Base-by-base conservation (phyloP, 2,329 filamentous ascomycete genomes). In the Coniochaeta sp. region DNA sequence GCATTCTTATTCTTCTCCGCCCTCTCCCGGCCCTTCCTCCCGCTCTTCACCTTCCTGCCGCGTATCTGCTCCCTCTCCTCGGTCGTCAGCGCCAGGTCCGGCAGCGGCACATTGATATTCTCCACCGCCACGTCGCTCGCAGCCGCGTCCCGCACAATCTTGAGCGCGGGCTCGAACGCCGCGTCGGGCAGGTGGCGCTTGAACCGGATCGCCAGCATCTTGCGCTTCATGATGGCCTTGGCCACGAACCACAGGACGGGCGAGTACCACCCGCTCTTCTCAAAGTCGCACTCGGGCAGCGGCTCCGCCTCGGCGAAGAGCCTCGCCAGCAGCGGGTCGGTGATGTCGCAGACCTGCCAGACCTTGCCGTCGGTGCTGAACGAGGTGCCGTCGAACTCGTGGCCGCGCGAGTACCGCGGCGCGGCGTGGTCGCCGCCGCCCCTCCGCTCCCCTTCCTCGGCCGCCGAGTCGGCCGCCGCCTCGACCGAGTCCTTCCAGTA, bases 281-380 rank as follows among this genome's bases (percentile, higher is more conserved):
- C 70, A 6, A 78, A 72, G 64, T 89, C 86, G 72, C 85, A 89
- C 11, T 77, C 75, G 0, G 76, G 69, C 5, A 86, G 81, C 24
- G 89, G 74, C 6, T 85, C 79, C 0, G 86, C 79, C 0, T 84
- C 82, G 22, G 86, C 81, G 43, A 96, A 79, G 3, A 97, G 76
- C 12, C 78, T 73, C 0, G 78, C 76, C 1, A 98, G 78, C 1
- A 93, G 70, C 0, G 91, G 90, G 67, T 98, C 93, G 0, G 85
- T 89, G 59, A 98, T 88, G 72, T 99, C 95, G 75, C 92, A 96
- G 28, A 96, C 83, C 77, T 98, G 95, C 89, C 92, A 99, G 57
- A 95, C 88, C 68, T 95, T 95, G 43, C 92, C 92, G 68, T 96
- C 92, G 1, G 84, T 83, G 17, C 85, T 85, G 59, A 93, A 85